A percentile compares a stretch with the other conserved stretches of the same genome.
These are phyloP conservation scores for Cordyceps javanica DNA, from an alignment of 2,329 filamentous ascomycete species.

Conservation along the genomic window DNA sequence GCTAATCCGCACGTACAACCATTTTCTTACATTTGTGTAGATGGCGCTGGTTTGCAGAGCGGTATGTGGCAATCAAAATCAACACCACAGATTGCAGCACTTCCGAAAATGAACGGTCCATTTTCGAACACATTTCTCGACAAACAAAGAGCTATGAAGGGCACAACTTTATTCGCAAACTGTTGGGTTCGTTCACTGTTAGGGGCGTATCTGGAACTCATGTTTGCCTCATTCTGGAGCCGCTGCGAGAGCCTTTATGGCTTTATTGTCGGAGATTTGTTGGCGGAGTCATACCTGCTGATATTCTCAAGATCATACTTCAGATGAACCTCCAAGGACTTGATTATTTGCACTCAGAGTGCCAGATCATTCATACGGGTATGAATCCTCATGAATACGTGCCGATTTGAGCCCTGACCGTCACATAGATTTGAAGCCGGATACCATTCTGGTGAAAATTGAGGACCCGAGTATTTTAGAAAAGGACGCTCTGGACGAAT, in stretches of 20 bases:
- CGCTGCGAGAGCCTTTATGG: slow-evolving; percentile 21
- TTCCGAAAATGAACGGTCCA: neutral
- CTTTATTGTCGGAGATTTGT: slow-evolving; percentile 18
- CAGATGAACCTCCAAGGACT: slow-evolving; percentile 19
- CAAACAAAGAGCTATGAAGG: neutral
- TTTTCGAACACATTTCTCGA: neutral
- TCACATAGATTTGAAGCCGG: neutral
- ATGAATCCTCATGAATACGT: neutral
- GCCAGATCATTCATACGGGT: slow-evolving; percentile 19
- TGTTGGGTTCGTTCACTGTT: slow-evolving; percentile 12
- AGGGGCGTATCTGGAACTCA: slow-evolving; percentile 11
- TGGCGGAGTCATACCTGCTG: slow-evolving; percentile 10
- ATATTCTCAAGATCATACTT: slow-evolving; percentile 18
- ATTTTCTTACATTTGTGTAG: neutral
- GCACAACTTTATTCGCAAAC: neutral
- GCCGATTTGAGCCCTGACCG: neutral
- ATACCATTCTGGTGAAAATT: neutral
- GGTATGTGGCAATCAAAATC: neutral
- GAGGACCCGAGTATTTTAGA: slow-evolving; percentile 12
- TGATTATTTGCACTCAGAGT: slow-evolving; percentile 21
- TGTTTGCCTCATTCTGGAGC: slow-evolving; percentile 18
- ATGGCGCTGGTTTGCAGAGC: neutral
- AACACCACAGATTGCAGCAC: neutral
- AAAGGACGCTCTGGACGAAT: slow-evolving; percentile 18
- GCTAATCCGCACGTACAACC: neutral